A percentile compares a stretch with the other conserved stretches of the same genome.
These are phyloP conservation scores for Xylaria hypoxylon DNA, from an alignment of 2,329 filamentous ascomycete genomes.

Conservation along the genomic window DNA sequence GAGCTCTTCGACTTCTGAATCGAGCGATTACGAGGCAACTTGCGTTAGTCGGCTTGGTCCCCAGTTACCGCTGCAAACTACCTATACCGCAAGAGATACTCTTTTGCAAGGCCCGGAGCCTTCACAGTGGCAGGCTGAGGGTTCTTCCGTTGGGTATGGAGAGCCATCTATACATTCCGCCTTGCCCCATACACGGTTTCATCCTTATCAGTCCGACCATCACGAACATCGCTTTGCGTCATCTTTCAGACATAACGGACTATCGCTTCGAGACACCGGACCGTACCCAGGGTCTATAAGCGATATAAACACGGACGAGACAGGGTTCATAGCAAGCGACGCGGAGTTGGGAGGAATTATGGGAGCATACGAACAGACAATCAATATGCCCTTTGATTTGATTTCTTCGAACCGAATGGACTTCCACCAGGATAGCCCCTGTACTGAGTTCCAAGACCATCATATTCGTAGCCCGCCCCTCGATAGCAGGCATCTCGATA, in stretches of 20 bases:
- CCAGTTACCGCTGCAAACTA: neutral
- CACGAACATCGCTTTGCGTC: constrained; percentile 1
- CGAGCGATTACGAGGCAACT: neutral
- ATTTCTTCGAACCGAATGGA: neutral
- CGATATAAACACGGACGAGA: neutral
- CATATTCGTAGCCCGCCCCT: neutral
- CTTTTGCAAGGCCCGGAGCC: neutral
- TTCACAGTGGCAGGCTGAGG: constrained; percentile 8
- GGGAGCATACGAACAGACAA: constrained; percentile 5
- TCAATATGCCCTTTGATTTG: neutral
- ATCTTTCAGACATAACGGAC: neutral
- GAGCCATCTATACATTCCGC: neutral
- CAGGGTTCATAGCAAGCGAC: neutral
- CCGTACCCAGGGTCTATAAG: neutral
- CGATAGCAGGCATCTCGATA: neutral
- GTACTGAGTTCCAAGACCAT: constrained; percentile 1
- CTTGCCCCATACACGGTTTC: neutral
- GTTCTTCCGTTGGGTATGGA: neutral
- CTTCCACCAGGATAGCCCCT: neutral
- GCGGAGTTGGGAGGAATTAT: neutral
- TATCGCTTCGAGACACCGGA: neutral
- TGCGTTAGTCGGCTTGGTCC: neutral
- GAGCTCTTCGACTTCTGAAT: constrained; percentile 12
- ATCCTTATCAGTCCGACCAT: neutral
- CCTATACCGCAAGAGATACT: neutral